A percentile compares a stretch with the other conserved stretches of the same genome.
Evolutionary conservation across 768 basidiomycete genomes (phyloP).

Genomic region (Paxillus involutus): DNA sequence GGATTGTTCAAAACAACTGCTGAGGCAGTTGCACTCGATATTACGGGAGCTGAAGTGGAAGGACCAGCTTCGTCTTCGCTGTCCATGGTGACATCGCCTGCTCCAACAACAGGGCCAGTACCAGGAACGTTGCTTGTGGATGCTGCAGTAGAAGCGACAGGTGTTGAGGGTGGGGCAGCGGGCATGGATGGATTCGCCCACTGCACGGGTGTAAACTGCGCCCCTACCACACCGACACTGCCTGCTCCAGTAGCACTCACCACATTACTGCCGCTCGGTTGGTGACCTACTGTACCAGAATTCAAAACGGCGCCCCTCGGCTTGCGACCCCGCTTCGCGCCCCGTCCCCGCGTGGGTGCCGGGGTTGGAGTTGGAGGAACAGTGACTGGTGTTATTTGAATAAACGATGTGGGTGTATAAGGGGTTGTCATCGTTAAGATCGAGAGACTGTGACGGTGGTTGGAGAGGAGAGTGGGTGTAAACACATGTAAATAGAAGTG

Average conservation of each 20-base stretch:
- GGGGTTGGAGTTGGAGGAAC: conserved; percentile 22
- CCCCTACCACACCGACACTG: neutral
- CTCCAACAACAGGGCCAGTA: conserved; percentile 1
- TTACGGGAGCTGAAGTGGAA: conserved; percentile 5
- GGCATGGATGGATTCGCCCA: conserved; percentile 31
- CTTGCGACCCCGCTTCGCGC: conserved; percentile 27
- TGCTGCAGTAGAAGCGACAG: conserved; percentile 2
- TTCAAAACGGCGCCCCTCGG: conserved; percentile 17
- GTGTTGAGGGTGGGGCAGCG: conserved; percentile 8
- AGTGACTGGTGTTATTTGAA: conserved; percentile 20
- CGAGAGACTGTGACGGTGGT: too few relatives aligned
- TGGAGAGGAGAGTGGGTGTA: neutral
- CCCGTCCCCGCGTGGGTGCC: conserved; percentile 21
- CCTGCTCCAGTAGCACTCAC: neutral
- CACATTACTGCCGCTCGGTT: neutral
- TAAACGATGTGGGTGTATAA: conserved; percentile 20
- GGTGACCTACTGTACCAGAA: conserved; percentile 12
- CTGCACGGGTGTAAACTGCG: conserved; percentile 38
- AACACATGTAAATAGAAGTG: neutral
- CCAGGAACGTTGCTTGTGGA: neutral
- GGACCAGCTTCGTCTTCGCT: conserved; percentile 22
- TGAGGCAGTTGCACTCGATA: neutral
- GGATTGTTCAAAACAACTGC: neutral
- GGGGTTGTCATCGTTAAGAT: conserved; percentile 22
- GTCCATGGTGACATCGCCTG: conserved; percentile 8